phyloP scores from a whole-genome alignment of 75 land plant genomes.

The Cunninghamia lanceolata region DNA sequence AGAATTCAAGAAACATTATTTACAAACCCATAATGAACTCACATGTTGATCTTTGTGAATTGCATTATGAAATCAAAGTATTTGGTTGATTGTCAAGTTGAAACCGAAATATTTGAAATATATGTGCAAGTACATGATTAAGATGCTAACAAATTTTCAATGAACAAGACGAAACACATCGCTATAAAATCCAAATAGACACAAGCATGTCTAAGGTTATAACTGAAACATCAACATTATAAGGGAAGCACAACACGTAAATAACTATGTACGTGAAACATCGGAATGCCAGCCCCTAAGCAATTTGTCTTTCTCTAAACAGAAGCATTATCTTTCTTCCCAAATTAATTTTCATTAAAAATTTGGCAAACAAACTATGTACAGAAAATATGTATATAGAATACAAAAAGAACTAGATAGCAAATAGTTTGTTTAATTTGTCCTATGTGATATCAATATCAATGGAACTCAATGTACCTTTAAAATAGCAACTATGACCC shows the following conservation, averaged over 20 bases:
- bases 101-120: too few species aligned
- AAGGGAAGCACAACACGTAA: neutral
- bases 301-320: neutral
- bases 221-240: too few species aligned
- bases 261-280: neutral
- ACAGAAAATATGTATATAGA: neutral
- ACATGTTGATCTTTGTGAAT: neutral
- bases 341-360: neutral
- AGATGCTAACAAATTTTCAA: too few species aligned
- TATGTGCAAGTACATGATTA: too few species aligned
- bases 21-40: neutral
- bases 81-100: neutral
- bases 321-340: neutral
- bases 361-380: neutral
- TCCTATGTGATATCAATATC: neutral
- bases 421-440: neutral
- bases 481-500: neutral
- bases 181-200: too few species aligned
- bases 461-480: neutral
- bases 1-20: neutral
- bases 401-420: neutral
- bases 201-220: too few species aligned
- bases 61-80: neutral
- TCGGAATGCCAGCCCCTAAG: neutral
- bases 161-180: too few species aligned